Evolutionary conservation across 495 filamentous ascomycete genomes (phyloP).

Genomic region (Physcia stellaris): DNA sequence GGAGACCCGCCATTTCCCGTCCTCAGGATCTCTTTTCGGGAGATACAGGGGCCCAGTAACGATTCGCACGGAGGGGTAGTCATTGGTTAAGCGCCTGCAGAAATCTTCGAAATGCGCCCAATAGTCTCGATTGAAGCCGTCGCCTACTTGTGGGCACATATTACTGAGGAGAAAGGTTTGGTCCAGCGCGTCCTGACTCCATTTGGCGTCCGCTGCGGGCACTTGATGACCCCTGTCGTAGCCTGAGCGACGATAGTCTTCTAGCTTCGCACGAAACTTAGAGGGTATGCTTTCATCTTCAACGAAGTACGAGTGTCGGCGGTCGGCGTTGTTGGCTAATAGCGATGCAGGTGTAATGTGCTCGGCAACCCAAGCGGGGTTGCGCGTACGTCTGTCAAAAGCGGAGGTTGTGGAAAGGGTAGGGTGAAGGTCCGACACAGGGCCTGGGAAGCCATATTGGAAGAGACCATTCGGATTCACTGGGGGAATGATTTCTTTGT

Average conservation of each 20-base stretch:
- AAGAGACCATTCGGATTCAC: slow-evolving; percentile 85
- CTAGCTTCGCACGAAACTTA: slow-evolving; percentile 76
- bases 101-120: slow-evolving; percentile 99
- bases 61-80: slow-evolving; percentile 80
- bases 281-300: slow-evolving; percentile 71
- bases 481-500: slow-evolving; percentile 29
- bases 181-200: slow-evolving; percentile 87
- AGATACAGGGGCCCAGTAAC: slow-evolving; percentile 92
- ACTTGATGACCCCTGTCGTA: slow-evolving; percentile 67
- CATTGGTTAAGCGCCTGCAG: slow-evolving; percentile 64
- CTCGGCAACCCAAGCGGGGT: slow-evolving; percentile 91
- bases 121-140: slow-evolving; percentile 97
- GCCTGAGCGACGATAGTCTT: slow-evolving; percentile 86
- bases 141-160: slow-evolving; percentile 96
- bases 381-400: slow-evolving; percentile 83
- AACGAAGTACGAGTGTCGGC: slow-evolving; percentile 66
- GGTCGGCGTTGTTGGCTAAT: slow-evolving; percentile 58
- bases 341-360: slow-evolving; percentile 92
- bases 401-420: slow-evolving; percentile 64
- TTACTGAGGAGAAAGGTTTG: slow-evolving; percentile 84
- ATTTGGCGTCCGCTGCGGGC: slow-evolving; percentile 93
- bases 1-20: slow-evolving; percentile 86
- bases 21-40: slow-evolving; percentile 56
- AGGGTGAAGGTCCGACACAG: slow-evolving; percentile 65
- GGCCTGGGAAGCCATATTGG: slow-evolving; percentile 95